Conservation (phyloP, 2,329 filamentous ascomycete genomes). For the Colletotrichum aenigma region DNA sequence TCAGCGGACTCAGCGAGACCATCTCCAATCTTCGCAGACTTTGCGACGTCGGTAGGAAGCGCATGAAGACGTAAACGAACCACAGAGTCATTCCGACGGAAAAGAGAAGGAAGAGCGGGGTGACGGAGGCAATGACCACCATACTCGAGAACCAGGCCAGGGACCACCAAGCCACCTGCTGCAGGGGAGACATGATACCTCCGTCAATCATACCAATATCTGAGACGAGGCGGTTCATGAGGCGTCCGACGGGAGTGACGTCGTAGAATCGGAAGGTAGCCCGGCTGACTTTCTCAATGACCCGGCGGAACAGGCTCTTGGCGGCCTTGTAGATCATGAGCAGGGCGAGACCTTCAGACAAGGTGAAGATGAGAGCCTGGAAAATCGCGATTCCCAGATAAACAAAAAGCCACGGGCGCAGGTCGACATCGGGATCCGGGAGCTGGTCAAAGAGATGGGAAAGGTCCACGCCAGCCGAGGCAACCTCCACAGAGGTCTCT, state of each 20-base stretch:
- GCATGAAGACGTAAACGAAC: conserved; percentile 76
- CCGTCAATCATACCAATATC: conserved; percentile 91
- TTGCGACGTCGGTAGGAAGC: conserved; percentile 83
- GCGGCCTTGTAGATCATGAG: conserved; percentile 82
- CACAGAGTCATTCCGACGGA: conserved; percentile 68
- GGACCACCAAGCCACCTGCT: conserved; percentile 70
- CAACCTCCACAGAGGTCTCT: not conserved
- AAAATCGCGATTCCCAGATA: conserved; percentile 70
- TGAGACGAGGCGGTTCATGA: conserved; percentile 92
- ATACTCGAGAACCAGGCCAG: conserved; percentile 77
- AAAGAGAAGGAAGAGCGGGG: conserved; percentile 77
- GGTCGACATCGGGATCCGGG: conserved; percentile 69
- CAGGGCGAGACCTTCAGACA: conserved; percentile 71
- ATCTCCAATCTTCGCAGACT: conserved; percentile 85
- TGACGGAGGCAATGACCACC: conserved; percentile 78
- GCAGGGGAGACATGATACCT: conserved; percentile 77
- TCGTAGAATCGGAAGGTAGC: conserved; percentile 93
- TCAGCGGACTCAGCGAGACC: conserved; percentile 85
- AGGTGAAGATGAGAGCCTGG: conserved; percentile 62
- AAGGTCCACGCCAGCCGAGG: conserved; percentile 24
- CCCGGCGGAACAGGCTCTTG: conserved; percentile 73
- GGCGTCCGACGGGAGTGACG: conserved; percentile 82
- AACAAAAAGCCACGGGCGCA: conserved; percentile 75
- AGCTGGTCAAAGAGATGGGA: conserved; percentile 50
- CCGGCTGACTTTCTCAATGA: conserved; percentile 74